Evolutionary conservation across 2,329 filamentous ascomycete genomes (phyloP).

Genomic region (Nigrospora sphaerica): DNA sequence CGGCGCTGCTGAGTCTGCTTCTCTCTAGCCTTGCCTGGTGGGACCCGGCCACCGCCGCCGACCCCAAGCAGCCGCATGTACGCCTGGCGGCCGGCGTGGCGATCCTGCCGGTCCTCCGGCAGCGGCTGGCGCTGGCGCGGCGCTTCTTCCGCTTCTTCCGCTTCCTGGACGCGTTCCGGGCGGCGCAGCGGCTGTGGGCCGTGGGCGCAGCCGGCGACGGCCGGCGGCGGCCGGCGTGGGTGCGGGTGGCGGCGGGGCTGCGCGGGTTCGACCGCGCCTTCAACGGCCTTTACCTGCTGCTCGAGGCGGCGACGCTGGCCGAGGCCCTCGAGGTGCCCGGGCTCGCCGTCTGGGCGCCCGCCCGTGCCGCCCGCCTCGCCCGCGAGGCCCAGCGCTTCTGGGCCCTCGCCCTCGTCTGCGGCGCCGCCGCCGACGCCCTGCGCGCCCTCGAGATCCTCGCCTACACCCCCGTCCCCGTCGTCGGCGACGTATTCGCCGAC

Average conservation of each 20-base stretch:
- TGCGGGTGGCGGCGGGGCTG: constrained; percentile 32
- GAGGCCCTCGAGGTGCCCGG: constrained; percentile 37
- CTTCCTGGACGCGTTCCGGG: constrained; percentile 53
- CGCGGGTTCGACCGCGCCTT: constrained; percentile 51
- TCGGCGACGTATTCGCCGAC: constrained; percentile 16
- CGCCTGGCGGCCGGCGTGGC: constrained; percentile 19
- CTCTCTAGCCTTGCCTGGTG: constrained; percentile 13
- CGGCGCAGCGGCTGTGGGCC: constrained; percentile 36
- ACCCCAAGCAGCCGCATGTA: background rate
- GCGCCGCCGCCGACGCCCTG: constrained; percentile 34
- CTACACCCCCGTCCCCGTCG: constrained; percentile 25
- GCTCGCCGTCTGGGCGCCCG: constrained; percentile 45
- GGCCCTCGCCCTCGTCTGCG: constrained; percentile 55
- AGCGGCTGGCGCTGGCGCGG: constrained; percentile 40
- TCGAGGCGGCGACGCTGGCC: constrained; percentile 58
- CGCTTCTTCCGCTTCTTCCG: constrained; percentile 63
- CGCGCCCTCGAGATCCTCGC: constrained; percentile 30
- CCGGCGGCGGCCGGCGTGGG: constrained; percentile 10
- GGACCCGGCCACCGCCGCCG: constrained; percentile 7
- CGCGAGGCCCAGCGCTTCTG: constrained; percentile 62
- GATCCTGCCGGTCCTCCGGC: constrained; percentile 26
- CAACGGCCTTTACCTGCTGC: constrained; percentile 58
- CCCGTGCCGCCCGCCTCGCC: constrained; percentile 37
- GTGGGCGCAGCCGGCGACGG: constrained; percentile 9
- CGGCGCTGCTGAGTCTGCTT: constrained; percentile 29